Percentiles rank a stretch among this genome's conserved stretches.
phyloP scores from a whole-genome alignment of 345 rosid genomes.

The Syzygium aromaticum region DNA sequence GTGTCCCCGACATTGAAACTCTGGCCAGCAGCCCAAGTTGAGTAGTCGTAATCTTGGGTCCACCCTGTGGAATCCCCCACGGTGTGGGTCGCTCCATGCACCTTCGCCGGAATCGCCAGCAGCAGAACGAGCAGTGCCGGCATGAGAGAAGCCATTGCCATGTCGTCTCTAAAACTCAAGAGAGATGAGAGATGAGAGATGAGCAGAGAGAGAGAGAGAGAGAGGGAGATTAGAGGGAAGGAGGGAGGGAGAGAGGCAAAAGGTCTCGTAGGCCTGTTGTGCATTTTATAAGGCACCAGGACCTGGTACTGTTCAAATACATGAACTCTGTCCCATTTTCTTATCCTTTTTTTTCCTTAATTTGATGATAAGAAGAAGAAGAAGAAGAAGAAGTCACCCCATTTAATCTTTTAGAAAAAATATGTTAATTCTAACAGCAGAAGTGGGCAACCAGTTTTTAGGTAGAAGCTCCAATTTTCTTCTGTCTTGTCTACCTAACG shows the following conservation, averaged over 20 bases:
- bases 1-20: constrained; percentile 37
- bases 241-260: background rate
- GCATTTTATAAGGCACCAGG: background rate
- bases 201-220: background rate
- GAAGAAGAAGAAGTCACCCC: background rate
- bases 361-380: background rate
- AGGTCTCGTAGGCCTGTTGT: background rate
- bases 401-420: background rate
- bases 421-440: background rate
- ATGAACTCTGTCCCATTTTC: background rate
- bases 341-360: background rate
- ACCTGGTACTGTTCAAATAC: background rate
- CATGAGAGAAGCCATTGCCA: constrained; percentile 7
- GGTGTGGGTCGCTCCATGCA: constrained; percentile 12
- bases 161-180: background rate
- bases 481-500: background rate
- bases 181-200: background rate
- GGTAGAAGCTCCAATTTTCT: background rate
- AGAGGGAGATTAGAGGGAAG: background rate
- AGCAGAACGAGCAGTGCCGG: constrained; percentile 18
- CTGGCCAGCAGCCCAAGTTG: constrained; percentile 23
- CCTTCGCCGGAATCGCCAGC: constrained; percentile 24
- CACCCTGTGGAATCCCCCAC: constrained; percentile 39
- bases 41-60: constrained; percentile 13
- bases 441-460: background rate